Conservation (phyloP, 345 rosid species). For the Viola odorata region DNA sequence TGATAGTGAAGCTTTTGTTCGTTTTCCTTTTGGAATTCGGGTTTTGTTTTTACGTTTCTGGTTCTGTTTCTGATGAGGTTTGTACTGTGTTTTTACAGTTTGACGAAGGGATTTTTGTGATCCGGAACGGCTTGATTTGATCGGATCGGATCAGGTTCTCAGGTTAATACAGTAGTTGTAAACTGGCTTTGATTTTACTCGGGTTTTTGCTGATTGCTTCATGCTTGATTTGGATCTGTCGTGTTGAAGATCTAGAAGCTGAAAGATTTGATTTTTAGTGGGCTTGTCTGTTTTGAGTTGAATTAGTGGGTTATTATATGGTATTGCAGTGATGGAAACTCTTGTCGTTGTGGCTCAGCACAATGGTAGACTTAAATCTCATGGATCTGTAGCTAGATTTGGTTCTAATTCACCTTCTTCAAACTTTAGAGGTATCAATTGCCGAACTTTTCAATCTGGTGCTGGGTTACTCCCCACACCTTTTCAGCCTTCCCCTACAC, state of each 20-base stretch:
- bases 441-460: constrained; percentile 70
- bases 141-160: constrained; percentile 22
- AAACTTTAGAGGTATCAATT: constrained; percentile 54
- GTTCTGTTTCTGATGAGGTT: constrained; percentile 3
- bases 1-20: not conserved
- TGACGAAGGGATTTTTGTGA: constrained; percentile 9
- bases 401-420: constrained; percentile 46
- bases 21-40: not conserved
- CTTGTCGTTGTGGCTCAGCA: constrained; percentile 66
- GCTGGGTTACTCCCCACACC: constrained; percentile 75
- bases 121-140: constrained; percentile 9
- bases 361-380: constrained; percentile 35
- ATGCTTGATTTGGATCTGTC: constrained; percentile 31
- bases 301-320: constrained; percentile 8
- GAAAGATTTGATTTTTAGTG: constrained; percentile 25
- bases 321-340: constrained; percentile 59
- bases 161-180: constrained; percentile 5
- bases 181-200: constrained; percentile 14
- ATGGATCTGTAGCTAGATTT: constrained; percentile 38
- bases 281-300: constrained; percentile 8
- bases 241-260: constrained; percentile 24
- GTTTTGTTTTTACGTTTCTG: not conserved
- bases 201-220: constrained; percentile 11
- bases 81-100: constrained; percentile 12
- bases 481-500: constrained; percentile 22